Conservation (phyloP, 2,329 filamentous ascomycete species). For the Nemania abortiva region DNA sequence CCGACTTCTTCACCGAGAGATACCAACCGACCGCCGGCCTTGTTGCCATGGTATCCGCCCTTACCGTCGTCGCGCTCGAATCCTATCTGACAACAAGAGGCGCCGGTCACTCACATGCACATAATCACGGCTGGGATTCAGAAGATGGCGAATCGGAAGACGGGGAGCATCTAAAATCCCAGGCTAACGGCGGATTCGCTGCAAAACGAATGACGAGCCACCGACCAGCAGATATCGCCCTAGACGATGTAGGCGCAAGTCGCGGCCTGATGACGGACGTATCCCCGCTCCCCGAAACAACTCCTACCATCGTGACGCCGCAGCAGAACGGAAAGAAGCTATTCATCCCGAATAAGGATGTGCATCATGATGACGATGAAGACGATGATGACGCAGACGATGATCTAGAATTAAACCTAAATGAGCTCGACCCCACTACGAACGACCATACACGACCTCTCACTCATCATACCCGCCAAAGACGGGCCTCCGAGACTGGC, state of each 20-base stretch:
- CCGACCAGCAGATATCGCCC: conserved; percentile 62
- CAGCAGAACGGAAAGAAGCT: conserved; percentile 38
- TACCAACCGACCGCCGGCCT: conserved; percentile 85
- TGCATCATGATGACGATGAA: conserved; percentile 50
- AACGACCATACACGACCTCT: conserved; percentile 50
- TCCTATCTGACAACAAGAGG: conserved; percentile 85
- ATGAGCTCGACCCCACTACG: conserved; percentile 66
- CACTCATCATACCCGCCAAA: conserved; percentile 40
- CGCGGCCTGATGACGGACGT: conserved; percentile 69
- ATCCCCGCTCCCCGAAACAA: conserved; percentile 69
- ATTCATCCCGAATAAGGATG: conserved; percentile 30
- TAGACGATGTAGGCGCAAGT: conserved; percentile 64
- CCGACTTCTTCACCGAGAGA: conserved; percentile 80
- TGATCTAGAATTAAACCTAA: conserved; percentile 70
- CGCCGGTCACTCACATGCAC: conserved; percentile 71
- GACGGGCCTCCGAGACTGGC: conserved; percentile 45
- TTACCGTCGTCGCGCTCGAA: conserved; percentile 86
- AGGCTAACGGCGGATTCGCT: conserved; percentile 53
- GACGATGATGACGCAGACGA: conserved; percentile 61
- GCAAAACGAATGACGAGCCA: conserved; percentile 55
- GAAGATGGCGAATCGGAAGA: conserved; percentile 55
- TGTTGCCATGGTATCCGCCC: conserved; percentile 83
- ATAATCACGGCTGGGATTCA: conserved; percentile 63
- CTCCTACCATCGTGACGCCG: conserved; percentile 53
- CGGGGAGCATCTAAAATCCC: conserved; percentile 45